These are phyloP conservation scores for Paramecium bursaria DNA, from an alignment of 73 alveolate genomes.

Conservation along the genomic window DNA sequence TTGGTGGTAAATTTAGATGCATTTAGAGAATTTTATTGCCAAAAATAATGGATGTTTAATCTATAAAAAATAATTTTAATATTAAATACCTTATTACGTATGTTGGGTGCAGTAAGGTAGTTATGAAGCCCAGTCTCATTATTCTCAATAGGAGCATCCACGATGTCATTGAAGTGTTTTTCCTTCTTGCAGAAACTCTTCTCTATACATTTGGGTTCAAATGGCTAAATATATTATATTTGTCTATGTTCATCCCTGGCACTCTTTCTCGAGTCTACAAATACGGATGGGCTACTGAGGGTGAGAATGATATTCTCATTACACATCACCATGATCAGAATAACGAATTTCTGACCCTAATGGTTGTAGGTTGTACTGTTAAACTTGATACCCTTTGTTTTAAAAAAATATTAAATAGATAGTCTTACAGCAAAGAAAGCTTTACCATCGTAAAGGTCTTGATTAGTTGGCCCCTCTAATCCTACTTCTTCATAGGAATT, in stretches of 20 bases:
- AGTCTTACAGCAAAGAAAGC: conserved; percentile 63
- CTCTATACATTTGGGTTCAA: conserved; percentile 60
- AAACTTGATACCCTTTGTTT: conserved; percentile 63
- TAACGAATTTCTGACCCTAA: conserved; percentile 49
- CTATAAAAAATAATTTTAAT: background rate
- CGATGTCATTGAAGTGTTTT: conserved; percentile 62
- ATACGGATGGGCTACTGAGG: conserved; percentile 48
- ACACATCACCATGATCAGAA: conserved; percentile 14
- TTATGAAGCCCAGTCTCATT: conserved; percentile 62
- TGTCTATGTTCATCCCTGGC: conserved; percentile 67
- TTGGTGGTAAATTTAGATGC: conserved; percentile 57
- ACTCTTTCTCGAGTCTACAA: conserved; percentile 67
- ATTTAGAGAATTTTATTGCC: conserved; percentile 65
- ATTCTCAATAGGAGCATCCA: conserved; percentile 60
- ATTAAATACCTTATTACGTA: conserved; percentile 62
- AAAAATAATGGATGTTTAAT: conserved; percentile 67
- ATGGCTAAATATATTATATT: conserved; percentile 59
- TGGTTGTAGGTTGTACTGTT: conserved; percentile 62
- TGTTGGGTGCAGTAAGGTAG: conserved; percentile 70
- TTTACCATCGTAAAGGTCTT: conserved; percentile 65
- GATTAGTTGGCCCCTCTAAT: conserved; percentile 51
- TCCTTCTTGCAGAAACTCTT: conserved; percentile 65
- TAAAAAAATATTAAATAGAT: background rate
- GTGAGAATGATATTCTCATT: conserved; percentile 44
- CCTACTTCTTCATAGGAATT: conserved; percentile 66